phyloP scores from a whole-genome alignment of 768 basidiomycete species.

The Lyophyllum decastes region DNA sequence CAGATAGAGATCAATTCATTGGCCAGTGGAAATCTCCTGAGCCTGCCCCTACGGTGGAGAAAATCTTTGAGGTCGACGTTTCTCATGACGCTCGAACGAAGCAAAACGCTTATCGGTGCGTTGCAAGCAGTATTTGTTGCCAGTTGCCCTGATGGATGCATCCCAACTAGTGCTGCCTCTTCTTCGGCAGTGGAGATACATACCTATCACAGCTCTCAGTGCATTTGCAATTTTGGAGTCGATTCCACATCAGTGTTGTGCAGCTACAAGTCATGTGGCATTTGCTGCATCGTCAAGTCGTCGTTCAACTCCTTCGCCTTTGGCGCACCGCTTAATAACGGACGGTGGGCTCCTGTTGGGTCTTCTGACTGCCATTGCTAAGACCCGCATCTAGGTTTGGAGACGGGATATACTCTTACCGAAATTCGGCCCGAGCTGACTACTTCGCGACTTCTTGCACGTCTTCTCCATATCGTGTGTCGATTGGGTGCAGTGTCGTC shows the following conservation, averaged over 20 bases:
- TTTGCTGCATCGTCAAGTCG: constrained; percentile 60
- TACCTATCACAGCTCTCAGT: constrained; percentile 65
- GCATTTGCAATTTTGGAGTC: constrained; percentile 67
- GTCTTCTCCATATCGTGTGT: constrained; percentile 65
- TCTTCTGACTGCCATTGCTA: constrained; percentile 1
- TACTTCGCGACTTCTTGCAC: constrained; percentile 65
- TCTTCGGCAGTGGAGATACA: constrained; percentile 47
- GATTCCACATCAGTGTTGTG: constrained; percentile 54
- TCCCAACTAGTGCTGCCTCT: constrained; percentile 32
- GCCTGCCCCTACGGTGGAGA: constrained; percentile 45
- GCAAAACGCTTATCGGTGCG: constrained; percentile 53
- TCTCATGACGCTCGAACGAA: constrained; percentile 42
- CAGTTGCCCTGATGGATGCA: not conserved
- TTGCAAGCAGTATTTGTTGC: not conserved
- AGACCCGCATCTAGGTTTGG: constrained; percentile 45
- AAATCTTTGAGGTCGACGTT: constrained; percentile 53
- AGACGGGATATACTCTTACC: constrained; percentile 63
- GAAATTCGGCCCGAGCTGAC: constrained; percentile 60
- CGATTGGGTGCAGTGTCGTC: constrained; percentile 59
- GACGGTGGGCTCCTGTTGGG: constrained; percentile 42
- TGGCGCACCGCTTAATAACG: constrained; percentile 49
- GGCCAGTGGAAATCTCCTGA: constrained; percentile 54
- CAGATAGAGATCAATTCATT: constrained; percentile 50
- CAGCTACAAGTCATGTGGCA: constrained; percentile 63
- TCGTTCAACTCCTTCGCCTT: constrained; percentile 61